Percentiles rank a stretch among this genome's conserved stretches.
Conservation (phyloP, 2,329 filamentous ascomycete genomes). For the Penicillium concentricum region DNA sequence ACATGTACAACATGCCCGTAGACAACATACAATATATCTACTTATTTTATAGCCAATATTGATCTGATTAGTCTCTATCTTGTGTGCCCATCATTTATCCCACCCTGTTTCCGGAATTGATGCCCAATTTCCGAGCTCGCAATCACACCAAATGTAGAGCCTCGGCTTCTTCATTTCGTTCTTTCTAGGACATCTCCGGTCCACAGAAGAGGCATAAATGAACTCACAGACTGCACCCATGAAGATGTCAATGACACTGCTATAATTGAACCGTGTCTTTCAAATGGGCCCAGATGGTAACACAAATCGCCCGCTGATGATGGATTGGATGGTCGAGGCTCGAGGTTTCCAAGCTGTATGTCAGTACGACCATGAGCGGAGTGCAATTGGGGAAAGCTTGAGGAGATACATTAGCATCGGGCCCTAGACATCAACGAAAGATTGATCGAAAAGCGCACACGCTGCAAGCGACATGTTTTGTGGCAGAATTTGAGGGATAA, state of each 20-base stretch:
- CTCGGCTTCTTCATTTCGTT: conserved; percentile 20
- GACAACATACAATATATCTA: no score
- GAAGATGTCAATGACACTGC: conserved; percentile 40
- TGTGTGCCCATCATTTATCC: background rate
- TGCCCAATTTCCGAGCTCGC: conserved; percentile 19
- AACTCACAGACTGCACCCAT: conserved; percentile 30
- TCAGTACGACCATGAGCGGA: conserved; percentile 39
- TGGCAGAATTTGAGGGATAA: no score
- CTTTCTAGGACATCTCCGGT: conserved; percentile 15
- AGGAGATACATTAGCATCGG: no score
- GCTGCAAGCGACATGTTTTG: no score
- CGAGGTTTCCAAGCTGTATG: conserved; percentile 43
- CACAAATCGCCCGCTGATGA: conserved; percentile 44
- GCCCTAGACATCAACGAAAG: no score
- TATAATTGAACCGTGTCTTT: conserved; percentile 41
- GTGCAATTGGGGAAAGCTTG: conserved; percentile 34
- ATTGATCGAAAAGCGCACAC: no score
- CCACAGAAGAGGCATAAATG: conserved; percentile 37
- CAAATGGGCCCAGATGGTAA: conserved; percentile 33
- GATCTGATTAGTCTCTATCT: background rate
- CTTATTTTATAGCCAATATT: background rate
- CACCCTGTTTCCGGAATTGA: conserved; percentile 4
- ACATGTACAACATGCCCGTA: background rate
- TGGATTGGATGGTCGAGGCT: conserved; percentile 43
- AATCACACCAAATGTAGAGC: conserved; percentile 22